phyloP scores from a whole-genome alignment of 208 protist genomes.

The Strigomonas galati region DNA sequence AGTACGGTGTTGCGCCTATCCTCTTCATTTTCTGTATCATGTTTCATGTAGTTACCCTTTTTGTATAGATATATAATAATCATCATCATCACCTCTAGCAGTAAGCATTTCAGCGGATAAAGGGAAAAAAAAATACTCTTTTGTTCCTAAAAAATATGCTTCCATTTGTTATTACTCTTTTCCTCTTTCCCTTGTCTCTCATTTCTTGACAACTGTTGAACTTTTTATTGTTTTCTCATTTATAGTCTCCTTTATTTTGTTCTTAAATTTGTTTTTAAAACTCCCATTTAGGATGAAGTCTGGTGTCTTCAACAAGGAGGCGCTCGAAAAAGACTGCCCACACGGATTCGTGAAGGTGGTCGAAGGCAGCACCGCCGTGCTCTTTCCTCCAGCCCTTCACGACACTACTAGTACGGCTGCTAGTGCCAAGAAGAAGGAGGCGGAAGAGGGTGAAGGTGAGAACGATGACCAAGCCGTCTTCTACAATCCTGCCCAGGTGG shows the following conservation, averaged over 20 bases:
- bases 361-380: constrained; percentile 75
- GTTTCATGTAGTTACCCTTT: too few relatives aligned
- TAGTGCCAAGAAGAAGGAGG: constrained; percentile 12
- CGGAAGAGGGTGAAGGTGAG: constrained; percentile 18
- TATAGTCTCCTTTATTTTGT: neutral
- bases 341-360: constrained; percentile 61
- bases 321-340: constrained; percentile 46
- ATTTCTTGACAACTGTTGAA: neutral
- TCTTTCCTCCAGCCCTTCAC: constrained; percentile 64
- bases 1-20: too few relatives aligned
- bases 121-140: too few relatives aligned
- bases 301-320: constrained; percentile 59
- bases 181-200: neutral
- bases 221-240: neutral
- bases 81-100: too few relatives aligned
- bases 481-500: constrained; percentile 97
- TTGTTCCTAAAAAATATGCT: neutral
- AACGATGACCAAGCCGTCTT: constrained; percentile 89
- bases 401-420: neutral
- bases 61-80: too few relatives aligned
- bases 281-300: constrained; percentile 28
- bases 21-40: too few relatives aligned
- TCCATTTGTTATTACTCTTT: neutral
- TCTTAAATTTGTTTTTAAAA: constrained; percentile 5
- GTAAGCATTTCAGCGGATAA: too few relatives aligned